Evolutionary conservation across 2,329 filamentous ascomycete genomes (phyloP).

Genomic region (Phialemoniopsis sp.): DNA sequence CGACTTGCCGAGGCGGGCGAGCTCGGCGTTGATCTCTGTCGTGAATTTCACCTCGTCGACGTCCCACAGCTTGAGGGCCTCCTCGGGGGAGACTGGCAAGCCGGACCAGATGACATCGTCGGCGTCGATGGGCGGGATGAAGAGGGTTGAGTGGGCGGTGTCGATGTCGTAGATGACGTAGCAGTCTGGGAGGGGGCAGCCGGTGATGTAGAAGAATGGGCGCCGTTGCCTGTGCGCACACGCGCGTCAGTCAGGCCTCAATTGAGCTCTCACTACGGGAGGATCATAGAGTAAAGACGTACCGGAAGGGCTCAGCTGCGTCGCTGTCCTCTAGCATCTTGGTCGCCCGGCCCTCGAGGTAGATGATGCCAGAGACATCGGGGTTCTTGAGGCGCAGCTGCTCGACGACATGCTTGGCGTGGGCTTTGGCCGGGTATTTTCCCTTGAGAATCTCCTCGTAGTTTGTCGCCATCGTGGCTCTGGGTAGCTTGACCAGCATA

Average conservation of each 20-base stretch:
- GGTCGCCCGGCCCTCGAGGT: constrained; percentile 81
- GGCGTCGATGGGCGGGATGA: constrained; percentile 85
- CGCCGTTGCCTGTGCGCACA: constrained; percentile 79
- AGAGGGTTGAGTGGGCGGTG: constrained; percentile 72
- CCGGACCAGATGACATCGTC: constrained; percentile 92
- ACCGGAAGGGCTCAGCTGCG: constrained; percentile 76
- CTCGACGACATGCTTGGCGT: constrained; percentile 79
- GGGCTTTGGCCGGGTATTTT: constrained; percentile 80
- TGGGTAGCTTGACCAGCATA: neutral
- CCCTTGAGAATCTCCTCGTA: constrained; percentile 52
- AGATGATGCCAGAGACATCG: constrained; percentile 68
- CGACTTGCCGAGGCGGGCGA: constrained; percentile 46
- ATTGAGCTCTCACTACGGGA: no score
- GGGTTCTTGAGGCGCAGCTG: constrained; percentile 67
- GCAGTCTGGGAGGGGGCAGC: constrained; percentile 75
- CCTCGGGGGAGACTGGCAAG: constrained; percentile 70
- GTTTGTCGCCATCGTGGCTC: constrained; percentile 11
- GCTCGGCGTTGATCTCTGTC: constrained; percentile 70
- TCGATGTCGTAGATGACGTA: constrained; percentile 77
- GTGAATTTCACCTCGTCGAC: constrained; percentile 74
- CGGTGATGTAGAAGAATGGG: constrained; percentile 92
- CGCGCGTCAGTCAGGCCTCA: no score
- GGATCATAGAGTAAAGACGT: neutral
- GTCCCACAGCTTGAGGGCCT: constrained; percentile 75
- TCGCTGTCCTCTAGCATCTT: constrained; percentile 88